phyloP scores from a whole-genome alignment of 2,329 filamentous ascomycete species.

The Orbilia brochopaga region DNA sequence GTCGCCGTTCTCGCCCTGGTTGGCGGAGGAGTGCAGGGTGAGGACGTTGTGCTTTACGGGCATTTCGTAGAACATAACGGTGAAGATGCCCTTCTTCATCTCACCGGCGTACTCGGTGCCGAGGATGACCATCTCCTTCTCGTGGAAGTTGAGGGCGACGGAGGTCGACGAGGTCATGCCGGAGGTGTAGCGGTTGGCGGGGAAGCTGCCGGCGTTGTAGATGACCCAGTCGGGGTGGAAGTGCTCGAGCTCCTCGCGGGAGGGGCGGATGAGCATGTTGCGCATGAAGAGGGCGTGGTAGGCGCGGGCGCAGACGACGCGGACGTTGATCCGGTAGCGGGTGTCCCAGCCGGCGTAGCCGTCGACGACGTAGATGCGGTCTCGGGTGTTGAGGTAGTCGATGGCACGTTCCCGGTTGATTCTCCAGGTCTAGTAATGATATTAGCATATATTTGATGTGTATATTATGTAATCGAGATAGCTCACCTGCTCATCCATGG shows the following conservation, averaged over 20 bases:
- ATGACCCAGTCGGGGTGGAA: conserved; percentile 99
- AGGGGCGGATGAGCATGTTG: conserved; percentile 98
- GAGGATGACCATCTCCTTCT: conserved; percentile 99
- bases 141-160: conserved; percentile 97
- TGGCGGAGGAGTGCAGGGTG: conserved; percentile 97
- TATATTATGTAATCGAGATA: conserved; percentile 26
- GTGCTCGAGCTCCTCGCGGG: conserved; percentile 87
- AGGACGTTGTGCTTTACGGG: conserved; percentile 99
- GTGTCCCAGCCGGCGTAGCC: conserved; percentile 98
- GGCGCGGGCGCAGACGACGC: conserved; percentile 96
- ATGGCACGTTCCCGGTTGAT: conserved; percentile 99
- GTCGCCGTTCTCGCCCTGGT: conserved; percentile 91
- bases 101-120: conserved; percentile 98
- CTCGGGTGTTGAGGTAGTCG: conserved; percentile 98
- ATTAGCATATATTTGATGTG: conserved; percentile 27
- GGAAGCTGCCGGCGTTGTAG: conserved; percentile 97
- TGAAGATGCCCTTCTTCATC: conserved; percentile 99
- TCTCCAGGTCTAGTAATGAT: conserved; percentile 79
- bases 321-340: conserved; percentile 96
- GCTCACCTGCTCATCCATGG: conserved; percentile 94
- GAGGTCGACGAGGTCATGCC: conserved; percentile 99
- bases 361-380: conserved; percentile 97
- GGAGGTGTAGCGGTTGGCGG: conserved; percentile 95
- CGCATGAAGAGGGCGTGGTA: conserved; percentile 99
- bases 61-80: conserved; percentile 99